A percentile compares a stretch with the other conserved stretches of the same genome.
phyloP scores from a whole-genome alignment of 176 grass and related monocot species.

The Aegilops speltoides region DNA sequence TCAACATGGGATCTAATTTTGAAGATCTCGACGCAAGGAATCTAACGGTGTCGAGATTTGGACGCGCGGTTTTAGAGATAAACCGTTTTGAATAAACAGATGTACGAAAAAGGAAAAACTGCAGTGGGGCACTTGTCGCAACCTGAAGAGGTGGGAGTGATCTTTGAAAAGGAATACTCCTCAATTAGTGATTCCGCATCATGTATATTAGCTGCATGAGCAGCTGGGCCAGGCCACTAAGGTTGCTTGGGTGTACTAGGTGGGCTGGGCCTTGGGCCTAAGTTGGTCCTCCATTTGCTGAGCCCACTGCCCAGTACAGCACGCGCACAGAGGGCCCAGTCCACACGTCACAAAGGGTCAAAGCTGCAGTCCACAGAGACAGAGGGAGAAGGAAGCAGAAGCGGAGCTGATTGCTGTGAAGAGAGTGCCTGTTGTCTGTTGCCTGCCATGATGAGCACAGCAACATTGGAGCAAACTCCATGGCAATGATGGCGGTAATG shows the following conservation, averaged over 20 bases:
- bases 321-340: neutral
- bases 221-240: neutral
- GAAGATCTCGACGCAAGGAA: no score
- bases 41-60: no score
- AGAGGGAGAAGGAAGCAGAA: neutral
- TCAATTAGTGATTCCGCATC: no score
- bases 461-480: slow-evolving; percentile 7
- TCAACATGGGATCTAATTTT: no score
- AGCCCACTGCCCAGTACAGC: neutral
- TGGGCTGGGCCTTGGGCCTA: neutral
- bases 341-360: neutral
- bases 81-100: no score
- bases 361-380: neutral
- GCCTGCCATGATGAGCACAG: slow-evolving; percentile 22
- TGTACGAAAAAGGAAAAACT: no score
- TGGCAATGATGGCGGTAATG: neutral
- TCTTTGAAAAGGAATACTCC: no score
- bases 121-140: no score
- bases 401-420: neutral
- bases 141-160: no score
- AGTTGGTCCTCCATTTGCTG: neutral
- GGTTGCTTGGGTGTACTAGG: neutral
- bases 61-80: no score
- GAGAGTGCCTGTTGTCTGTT: neutral
- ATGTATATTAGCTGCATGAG: no score